Conservation (phyloP, 306 rosid genomes). For the Medicago lupulina region DNA sequence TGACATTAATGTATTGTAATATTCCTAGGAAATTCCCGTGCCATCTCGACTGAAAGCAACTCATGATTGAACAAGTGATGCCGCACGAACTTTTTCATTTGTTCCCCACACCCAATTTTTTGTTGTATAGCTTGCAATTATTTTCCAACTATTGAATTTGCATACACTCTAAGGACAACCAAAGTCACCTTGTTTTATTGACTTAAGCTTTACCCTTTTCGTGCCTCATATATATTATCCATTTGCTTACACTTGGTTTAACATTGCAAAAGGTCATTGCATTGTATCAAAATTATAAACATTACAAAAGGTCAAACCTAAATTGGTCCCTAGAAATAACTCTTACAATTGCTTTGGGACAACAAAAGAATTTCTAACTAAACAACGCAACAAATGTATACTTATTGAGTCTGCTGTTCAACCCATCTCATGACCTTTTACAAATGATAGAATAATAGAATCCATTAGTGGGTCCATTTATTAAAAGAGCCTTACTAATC, state of each 20-base stretch:
- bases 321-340: neutral
- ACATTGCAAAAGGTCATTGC: neutral
- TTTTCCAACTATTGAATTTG: constrained; percentile 2
- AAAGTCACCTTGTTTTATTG: constrained; percentile 17
- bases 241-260: neutral
- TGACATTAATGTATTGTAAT: constrained; percentile 1
- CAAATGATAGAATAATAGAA: too few relatives aligned
- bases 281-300: neutral
- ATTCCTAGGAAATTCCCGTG: constrained; percentile 11
- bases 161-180: constrained; percentile 24
- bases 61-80: constrained; percentile 9
- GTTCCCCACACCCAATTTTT: constrained; percentile 18
- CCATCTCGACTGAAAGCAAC: constrained; percentile 19
- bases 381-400: neutral
- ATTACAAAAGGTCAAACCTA: neutral
- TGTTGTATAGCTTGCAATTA: constrained; percentile 29
- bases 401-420: neutral
- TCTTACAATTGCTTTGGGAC: neutral
- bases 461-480: too few relatives aligned
- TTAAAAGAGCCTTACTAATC: too few relatives aligned
- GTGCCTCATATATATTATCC: neutral
- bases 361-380: neutral
- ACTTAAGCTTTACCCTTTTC: too few relatives aligned
- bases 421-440: neutral
- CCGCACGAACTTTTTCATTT: constrained; percentile 1